Evolutionary conservation across 2,329 filamentous ascomycete genomes (phyloP).

Genomic region (Hymenoscyphus fraxineus): DNA sequence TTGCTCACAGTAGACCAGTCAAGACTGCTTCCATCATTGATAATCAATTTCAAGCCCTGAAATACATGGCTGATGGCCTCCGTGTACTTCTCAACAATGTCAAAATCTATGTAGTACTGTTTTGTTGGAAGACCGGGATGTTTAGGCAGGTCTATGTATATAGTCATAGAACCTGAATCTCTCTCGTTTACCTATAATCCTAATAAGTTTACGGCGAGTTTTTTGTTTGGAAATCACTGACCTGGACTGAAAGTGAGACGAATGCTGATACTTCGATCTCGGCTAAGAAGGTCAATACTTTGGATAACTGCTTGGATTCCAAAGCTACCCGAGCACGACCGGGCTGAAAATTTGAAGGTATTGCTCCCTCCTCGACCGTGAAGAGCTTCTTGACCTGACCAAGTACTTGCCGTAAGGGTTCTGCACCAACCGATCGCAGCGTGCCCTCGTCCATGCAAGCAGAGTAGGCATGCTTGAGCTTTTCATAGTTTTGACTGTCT

Average conservation of each 20-base stretch:
- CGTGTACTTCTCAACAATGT: conserved; percentile 50
- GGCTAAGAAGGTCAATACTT: background rate
- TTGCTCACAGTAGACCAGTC: background rate
- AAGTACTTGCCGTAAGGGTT: conserved; percentile 43
- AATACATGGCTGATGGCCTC: conserved; percentile 34
- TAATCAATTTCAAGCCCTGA: background rate
- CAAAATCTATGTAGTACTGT: conserved; percentile 54
- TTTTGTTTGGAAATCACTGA: too few species aligned
- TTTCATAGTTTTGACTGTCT: conserved; percentile 61
- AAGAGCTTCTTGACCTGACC: background rate
- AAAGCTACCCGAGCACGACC: too few species aligned
- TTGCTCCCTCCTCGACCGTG: too few species aligned
- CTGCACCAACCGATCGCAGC: conserved; percentile 50
- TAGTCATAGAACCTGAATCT: background rate
- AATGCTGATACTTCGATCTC: background rate
- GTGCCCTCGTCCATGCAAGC: conserved; percentile 60
- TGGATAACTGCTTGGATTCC: background rate
- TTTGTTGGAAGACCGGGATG: conserved; percentile 57
- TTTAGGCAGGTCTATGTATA: background rate
- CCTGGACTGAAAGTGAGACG: too few species aligned
- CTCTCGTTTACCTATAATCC: background rate
- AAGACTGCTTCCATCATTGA: background rate
- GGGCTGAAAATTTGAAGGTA: too few species aligned
- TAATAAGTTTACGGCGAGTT: too few species aligned
- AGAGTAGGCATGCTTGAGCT: conserved; percentile 60